phyloP scores from a whole-genome alignment of 345 rosid genomes.

The Camelina hispida region DNA sequence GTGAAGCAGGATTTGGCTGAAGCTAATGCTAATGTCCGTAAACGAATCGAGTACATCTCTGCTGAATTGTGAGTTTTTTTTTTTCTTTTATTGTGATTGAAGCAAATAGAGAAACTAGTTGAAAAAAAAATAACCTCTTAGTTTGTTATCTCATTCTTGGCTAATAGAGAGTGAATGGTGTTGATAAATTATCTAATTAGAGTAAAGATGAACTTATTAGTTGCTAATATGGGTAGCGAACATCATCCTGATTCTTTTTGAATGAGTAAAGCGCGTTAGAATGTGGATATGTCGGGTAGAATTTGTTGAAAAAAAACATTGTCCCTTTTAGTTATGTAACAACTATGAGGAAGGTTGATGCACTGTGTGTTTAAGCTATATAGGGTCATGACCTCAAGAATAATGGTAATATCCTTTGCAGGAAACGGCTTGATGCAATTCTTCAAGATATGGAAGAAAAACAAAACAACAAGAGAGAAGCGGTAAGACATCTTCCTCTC shows the following conservation, averaged over 20 bases:
- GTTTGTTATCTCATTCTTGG: not conserved
- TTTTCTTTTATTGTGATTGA: not conserved
- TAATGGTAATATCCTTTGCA: constrained; percentile 37
- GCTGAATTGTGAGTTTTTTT: constrained; percentile 73
- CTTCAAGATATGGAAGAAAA: constrained; percentile 94
- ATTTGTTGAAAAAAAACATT: no score
- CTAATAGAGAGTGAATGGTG: constrained; percentile 1
- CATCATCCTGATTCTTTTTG: not conserved
- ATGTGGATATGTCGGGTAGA: constrained; percentile 3
- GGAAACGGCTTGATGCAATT: constrained; percentile 88
- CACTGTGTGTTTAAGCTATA: constrained; percentile 16
- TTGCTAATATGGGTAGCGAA: constrained; percentile 6
- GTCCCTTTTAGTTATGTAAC: not conserved
- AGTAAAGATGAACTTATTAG: not conserved
- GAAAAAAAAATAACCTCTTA: no score
- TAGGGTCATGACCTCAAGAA: constrained; percentile 15
- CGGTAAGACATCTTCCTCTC: constrained; percentile 50
- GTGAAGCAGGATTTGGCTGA: constrained; percentile 98
- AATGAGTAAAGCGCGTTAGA: not conserved
- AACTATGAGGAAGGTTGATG: constrained; percentile 7
- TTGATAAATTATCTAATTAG: not conserved
- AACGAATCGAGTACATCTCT: constrained; percentile 90
- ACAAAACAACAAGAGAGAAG: constrained; percentile 90
- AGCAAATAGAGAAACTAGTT: not conserved
- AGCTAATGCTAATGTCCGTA: constrained; percentile 95